A percentile compares a stretch with the other conserved stretches of the same genome.
phyloP scores from a whole-genome alignment of 495 filamentous ascomycete species.

The Aspergillus kassunensis region DNA sequence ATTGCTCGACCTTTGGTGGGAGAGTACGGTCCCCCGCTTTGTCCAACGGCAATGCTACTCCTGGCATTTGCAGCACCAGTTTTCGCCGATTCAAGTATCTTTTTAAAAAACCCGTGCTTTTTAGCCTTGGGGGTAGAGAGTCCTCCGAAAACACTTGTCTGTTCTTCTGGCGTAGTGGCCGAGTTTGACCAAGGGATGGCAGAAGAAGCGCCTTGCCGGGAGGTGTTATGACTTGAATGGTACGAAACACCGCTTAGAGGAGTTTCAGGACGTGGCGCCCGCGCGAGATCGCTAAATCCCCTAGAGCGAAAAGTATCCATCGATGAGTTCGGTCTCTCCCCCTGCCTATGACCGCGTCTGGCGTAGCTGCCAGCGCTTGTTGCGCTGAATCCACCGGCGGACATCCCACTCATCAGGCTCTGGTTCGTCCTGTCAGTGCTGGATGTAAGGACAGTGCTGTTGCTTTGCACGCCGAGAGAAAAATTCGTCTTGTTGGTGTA shows the following conservation, averaged over 20 bases:
- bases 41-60: constrained; percentile 71
- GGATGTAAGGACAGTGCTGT: constrained; percentile 64
- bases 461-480: constrained; percentile 68
- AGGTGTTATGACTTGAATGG: constrained; percentile 76
- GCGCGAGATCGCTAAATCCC: constrained; percentile 43
- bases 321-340: constrained; percentile 49
- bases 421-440: constrained; percentile 74
- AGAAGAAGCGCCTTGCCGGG: constrained; percentile 48
- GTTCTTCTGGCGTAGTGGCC: constrained; percentile 37
- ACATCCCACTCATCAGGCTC: constrained; percentile 89
- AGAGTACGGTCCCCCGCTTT: constrained; percentile 46
- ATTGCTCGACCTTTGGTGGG: constrained; percentile 43
- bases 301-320: constrained; percentile 42
- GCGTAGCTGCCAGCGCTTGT: constrained; percentile 93
- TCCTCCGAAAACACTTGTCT: constrained; percentile 63
- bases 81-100: constrained; percentile 91
- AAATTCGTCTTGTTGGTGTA: constrained; percentile 80
- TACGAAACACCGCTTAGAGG: constrained; percentile 75
- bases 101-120: constrained; percentile 94
- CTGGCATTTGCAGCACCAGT: constrained; percentile 87
- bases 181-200: constrained; percentile 44
- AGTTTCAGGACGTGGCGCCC: constrained; percentile 56
- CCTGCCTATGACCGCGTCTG: constrained; percentile 55
- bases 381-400: constrained; percentile 86
- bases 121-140: constrained; percentile 83